A percentile compares a stretch with the other conserved stretches of the same genome.
Evolutionary conservation across 1,284 basidiomycete species (phyloP).

Genomic region (Bondarzewia mesenterica): DNA sequence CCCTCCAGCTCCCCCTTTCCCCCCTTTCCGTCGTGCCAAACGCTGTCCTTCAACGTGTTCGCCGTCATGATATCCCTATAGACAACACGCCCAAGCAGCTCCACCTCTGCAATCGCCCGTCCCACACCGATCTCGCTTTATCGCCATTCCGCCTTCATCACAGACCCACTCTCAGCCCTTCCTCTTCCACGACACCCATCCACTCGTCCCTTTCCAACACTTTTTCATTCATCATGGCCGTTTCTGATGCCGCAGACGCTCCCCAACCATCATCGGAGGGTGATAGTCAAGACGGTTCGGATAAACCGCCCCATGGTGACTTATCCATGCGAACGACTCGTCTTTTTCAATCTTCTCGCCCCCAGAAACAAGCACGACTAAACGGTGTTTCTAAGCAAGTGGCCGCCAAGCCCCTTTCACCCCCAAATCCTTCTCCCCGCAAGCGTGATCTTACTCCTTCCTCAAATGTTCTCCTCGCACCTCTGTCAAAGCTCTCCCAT

Average conservation of each 20-base stretch:
- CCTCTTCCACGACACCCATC: conserved; percentile 1
- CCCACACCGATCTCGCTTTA: neutral
- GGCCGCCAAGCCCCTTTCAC: conserved; percentile 13
- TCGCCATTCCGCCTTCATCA: neutral
- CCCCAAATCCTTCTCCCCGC: conserved; percentile 8
- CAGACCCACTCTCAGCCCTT: neutral
- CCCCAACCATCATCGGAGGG: conserved; percentile 37
- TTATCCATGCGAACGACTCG: conserved; percentile 11
- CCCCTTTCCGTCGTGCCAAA: neutral
- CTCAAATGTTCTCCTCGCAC: no score
- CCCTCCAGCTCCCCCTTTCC: neutral
- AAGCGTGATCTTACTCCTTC: conserved; percentile 4
- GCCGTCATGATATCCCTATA: conserved; percentile 30
- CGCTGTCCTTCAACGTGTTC: neutral
- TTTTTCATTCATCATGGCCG: conserved; percentile 34
- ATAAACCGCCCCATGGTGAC: conserved; percentile 22
- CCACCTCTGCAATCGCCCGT: conserved; percentile 1
- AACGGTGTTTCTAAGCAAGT: conserved; percentile 14
- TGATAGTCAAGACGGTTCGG: conserved; percentile 48
- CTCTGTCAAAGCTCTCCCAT: no score
- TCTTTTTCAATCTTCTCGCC: conserved; percentile 14
- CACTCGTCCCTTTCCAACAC: neutral
- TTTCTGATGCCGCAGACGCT: conserved; percentile 39
- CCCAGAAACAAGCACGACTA: conserved; percentile 5
- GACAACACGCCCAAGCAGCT: conserved; percentile 14